phyloP scores from a whole-genome alignment of 1,139 yeast genomes.

The Trichomonascaceae sp. region DNA sequence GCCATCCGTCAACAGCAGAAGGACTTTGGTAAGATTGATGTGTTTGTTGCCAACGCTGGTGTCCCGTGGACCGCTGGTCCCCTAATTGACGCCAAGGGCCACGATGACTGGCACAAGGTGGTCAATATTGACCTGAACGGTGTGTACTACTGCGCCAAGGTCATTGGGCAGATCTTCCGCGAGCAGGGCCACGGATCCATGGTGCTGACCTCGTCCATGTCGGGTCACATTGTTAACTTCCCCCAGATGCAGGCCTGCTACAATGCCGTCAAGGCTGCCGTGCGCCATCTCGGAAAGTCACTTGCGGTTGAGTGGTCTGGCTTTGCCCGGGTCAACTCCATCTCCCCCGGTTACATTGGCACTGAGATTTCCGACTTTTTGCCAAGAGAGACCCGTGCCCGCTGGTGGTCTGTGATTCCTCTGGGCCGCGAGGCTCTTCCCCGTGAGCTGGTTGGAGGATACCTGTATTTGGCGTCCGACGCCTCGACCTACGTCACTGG shows the following conservation, averaged over 20 bases:
- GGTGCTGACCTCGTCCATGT: slow-evolving; percentile 71
- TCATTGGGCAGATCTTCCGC: slow-evolving; percentile 50
- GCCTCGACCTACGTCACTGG: slow-evolving; percentile 75
- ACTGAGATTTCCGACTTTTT: slow-evolving; percentile 43
- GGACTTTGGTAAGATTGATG: slow-evolving; percentile 40
- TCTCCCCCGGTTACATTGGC: slow-evolving; percentile 68
- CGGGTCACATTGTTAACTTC: slow-evolving; percentile 68
- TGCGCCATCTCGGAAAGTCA: slow-evolving; percentile 56
- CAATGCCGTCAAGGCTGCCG: slow-evolving; percentile 76
- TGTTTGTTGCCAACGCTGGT: slow-evolving; percentile 51
- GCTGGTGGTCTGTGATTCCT: slow-evolving; percentile 52
- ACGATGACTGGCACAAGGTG: slow-evolving; percentile 4
- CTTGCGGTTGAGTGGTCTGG: slow-evolving; percentile 79
- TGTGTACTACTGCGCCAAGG: slow-evolving; percentile 26
- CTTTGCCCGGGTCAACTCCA: slow-evolving; percentile 60
- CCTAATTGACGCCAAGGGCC: slow-evolving; percentile 1
- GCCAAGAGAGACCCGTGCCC: slow-evolving; percentile 28
- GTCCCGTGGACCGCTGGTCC: slow-evolving; percentile 14
- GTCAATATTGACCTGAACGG: slow-evolving; percentile 5
- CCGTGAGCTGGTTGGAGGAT: slow-evolving; percentile 69
- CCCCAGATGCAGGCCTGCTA: slow-evolving; percentile 77
- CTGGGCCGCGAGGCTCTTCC: slow-evolving; percentile 48
- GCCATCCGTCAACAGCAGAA: slow-evolving; percentile 31
- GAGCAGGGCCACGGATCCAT: slow-evolving; percentile 41
- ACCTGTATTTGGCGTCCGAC: slow-evolving; percentile 61